Evolutionary conservation across 2,329 filamentous ascomycete genomes (phyloP).

Genomic region (Fusarium domesticum): DNA sequence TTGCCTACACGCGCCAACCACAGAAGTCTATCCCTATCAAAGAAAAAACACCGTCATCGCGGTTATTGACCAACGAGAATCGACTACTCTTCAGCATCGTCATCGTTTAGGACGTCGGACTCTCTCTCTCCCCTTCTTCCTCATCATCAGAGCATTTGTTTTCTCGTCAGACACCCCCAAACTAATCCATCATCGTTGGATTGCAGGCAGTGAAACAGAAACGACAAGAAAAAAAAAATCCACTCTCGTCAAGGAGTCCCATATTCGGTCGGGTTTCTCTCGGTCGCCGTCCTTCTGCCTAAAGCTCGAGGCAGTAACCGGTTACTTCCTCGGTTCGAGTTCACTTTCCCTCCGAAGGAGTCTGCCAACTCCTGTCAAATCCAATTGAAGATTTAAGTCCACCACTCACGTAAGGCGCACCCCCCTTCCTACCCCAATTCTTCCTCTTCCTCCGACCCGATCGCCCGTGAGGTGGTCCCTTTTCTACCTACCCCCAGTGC

Average conservation of each 20-base stretch:
- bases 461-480: not conserved
- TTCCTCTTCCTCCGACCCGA: not conserved
- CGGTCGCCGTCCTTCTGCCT: slow-evolving; percentile 22
- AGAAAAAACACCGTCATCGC: not conserved
- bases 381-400: slow-evolving; percentile 7
- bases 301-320: slow-evolving; percentile 15
- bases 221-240: not conserved
- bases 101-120: not conserved
- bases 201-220: slow-evolving; percentile 1
- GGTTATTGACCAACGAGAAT: too few relatives aligned
- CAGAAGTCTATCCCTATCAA: not conserved
- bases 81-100: not conserved
- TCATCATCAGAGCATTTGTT: too few relatives aligned
- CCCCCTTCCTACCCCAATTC: not conserved
- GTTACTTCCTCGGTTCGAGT: slow-evolving; percentile 29
- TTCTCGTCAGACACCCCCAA: too few relatives aligned
- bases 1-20: not conserved
- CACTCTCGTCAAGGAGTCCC: slow-evolving; percentile 17
- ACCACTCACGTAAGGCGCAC: not conserved
- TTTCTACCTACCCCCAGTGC: too few relatives aligned
- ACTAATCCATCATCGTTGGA: slow-evolving; percentile 13
- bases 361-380: slow-evolving; percentile 8
- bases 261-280: slow-evolving; percentile 26
- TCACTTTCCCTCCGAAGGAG: slow-evolving; percentile 9
- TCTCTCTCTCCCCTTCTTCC: slow-evolving; percentile 5